Evolutionary conservation across 2,329 filamentous ascomycete genomes (phyloP).

Genomic region (Hymenoscyphus scutula): DNA sequence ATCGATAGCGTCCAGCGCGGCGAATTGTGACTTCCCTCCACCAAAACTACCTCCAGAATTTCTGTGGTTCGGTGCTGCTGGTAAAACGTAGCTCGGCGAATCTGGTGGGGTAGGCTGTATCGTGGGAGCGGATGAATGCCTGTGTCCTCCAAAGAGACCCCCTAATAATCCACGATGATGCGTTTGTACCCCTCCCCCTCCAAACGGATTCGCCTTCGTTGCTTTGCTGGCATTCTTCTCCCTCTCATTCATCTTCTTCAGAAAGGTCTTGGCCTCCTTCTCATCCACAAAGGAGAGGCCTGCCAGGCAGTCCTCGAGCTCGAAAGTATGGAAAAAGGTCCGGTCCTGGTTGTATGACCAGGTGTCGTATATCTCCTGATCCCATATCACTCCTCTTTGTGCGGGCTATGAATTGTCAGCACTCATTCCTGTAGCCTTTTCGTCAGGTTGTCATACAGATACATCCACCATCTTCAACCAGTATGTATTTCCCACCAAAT

Average conservation of each 20-base stretch:
- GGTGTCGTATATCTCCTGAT: conserved; percentile 94
- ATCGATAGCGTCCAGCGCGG: conserved; percentile 62
- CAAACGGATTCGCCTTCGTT: conserved; percentile 76
- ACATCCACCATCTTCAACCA: conserved; percentile 98
- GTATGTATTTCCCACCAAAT: conserved; percentile 90
- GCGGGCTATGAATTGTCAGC: conserved; percentile 53
- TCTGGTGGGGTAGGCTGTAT: conserved; percentile 51
- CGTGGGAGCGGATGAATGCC: conserved; percentile 53
- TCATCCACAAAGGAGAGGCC: conserved; percentile 92
- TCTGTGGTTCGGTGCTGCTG: conserved; percentile 37
- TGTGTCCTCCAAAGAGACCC: conserved; percentile 57
- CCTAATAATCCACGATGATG: conserved; percentile 52
- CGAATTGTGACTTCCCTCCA: conserved; percentile 55
- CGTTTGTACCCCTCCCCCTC: conserved; percentile 43
- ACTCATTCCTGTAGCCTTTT: neutral
- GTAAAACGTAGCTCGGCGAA: conserved; percentile 47
- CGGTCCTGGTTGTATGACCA: conserved; percentile 96
- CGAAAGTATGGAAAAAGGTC: conserved; percentile 96
- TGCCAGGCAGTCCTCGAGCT: conserved; percentile 87
- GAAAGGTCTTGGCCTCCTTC: conserved; percentile 94
- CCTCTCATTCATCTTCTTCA: conserved; percentile 94
- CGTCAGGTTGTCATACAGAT: conserved; percentile 60
- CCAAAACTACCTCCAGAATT: conserved; percentile 48
- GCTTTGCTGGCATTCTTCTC: conserved; percentile 94
- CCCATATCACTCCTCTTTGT: conserved; percentile 86